Evolutionary conservation across 345 rosid genomes (phyloP).

Genomic region (Orychophragmus violaceus): DNA sequence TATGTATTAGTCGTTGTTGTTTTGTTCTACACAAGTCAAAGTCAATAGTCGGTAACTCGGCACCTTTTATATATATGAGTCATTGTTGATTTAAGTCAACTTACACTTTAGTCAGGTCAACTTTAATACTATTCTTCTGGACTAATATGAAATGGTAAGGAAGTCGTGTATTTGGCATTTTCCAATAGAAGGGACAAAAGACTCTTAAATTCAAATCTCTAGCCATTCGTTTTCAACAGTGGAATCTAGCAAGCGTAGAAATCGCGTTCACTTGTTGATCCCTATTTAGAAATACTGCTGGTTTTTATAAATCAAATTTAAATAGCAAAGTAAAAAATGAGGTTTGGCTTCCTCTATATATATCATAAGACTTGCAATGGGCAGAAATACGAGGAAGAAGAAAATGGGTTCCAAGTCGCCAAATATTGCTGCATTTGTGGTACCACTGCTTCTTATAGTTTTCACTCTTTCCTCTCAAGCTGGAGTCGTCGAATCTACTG

Average conservation of each 20-base stretch:
- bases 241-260: neutral
- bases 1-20: too few relatives aligned
- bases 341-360: neutral
- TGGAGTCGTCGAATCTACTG: conserved; percentile 1
- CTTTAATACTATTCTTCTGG: neutral
- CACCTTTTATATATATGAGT: too few relatives aligned
- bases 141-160: neutral
- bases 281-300: neutral
- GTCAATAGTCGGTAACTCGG: too few relatives aligned
- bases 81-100: neutral
- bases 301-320: neutral
- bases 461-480: conserved; percentile 1
- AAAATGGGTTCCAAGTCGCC: neutral
- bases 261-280: neutral
- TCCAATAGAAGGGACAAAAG: neutral
- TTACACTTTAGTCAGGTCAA: neutral
- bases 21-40: too few relatives aligned
- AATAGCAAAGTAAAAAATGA: neutral
- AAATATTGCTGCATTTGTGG: neutral
- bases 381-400: neutral
- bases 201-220: neutral
- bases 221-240: neutral
- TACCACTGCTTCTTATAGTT: conserved; percentile 3
- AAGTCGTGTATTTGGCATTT: neutral
- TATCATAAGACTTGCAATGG: neutral